Evolutionary conservation across 164 flowering plant species (phyloP).

Genomic region (Magnolia officinalis): DNA sequence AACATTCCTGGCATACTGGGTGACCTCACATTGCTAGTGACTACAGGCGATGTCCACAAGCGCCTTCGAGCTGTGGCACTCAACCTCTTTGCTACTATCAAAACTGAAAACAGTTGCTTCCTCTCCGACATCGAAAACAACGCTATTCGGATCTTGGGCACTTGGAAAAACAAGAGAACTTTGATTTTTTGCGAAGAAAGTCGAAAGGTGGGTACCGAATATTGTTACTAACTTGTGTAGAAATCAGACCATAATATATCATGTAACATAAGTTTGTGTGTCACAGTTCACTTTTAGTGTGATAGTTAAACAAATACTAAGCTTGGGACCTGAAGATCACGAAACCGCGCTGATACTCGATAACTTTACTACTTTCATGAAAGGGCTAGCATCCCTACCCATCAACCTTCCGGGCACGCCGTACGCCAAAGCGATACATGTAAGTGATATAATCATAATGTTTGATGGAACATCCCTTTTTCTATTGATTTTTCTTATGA

Average conservation of each 20-base stretch:
- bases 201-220: conserved; percentile 3
- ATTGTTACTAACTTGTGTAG: not conserved
- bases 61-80: conserved; percentile 8
- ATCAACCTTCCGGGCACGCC: conserved; percentile 10
- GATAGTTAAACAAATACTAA: conserved; percentile 15
- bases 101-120: not conserved
- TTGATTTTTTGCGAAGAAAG: conserved; percentile 13
- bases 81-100: conserved; percentile 9
- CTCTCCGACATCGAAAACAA: conserved; percentile 4
- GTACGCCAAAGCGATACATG: not conserved
- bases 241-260: not conserved
- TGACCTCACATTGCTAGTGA: conserved; percentile 8
- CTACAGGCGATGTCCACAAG: conserved; percentile 13
- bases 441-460: not conserved
- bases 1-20: conserved; percentile 12
- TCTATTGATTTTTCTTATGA: not conserved
- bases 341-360: conserved; percentile 4
- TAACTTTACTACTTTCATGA: conserved; percentile 13
- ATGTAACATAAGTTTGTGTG: no score
- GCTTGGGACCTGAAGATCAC: conserved; percentile 13
- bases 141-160: not conserved
- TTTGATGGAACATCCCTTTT: not conserved
- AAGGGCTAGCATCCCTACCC: conserved; percentile 11
- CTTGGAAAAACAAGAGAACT: conserved; percentile 9
- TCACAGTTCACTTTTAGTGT: conserved; percentile 15